Conservation (phyloP, 495 filamentous ascomycete genomes). For the Neurospora sublineolata region DNA sequence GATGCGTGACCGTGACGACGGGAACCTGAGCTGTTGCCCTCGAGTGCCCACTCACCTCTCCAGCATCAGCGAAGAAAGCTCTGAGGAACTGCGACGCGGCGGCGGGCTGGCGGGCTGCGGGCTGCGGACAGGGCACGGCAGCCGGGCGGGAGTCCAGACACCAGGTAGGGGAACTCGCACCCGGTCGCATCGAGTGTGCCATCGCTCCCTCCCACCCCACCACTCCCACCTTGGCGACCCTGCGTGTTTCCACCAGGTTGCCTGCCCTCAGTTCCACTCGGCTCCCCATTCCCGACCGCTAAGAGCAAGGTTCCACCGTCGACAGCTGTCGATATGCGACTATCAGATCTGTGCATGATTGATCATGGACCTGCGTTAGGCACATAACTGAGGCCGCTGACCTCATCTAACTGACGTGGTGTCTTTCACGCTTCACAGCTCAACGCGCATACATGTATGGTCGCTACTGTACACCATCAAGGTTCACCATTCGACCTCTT, state of each 20-base stretch:
- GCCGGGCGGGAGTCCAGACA: neutral
- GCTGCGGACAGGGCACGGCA: neutral
- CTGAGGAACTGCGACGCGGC: neutral
- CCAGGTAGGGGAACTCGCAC: neutral
- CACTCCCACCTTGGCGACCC: neutral
- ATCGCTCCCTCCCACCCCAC: neutral
- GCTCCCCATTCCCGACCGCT: neutral
- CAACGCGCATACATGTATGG: neutral
- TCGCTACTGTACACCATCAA: neutral
- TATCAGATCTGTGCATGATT: neutral
- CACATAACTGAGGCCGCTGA: neutral
- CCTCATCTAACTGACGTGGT: neutral
- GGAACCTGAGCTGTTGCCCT: neutral
- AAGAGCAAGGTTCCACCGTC: neutral
- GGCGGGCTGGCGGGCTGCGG: neutral
- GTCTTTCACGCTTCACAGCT: neutral
- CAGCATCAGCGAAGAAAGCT: neutral
- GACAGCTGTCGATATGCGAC: neutral
- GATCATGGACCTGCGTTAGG: neutral
- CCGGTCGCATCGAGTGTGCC: neutral
- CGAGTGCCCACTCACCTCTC: neutral
- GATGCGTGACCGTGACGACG: neutral
- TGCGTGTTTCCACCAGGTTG: neutral
- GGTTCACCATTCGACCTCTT: neutral
- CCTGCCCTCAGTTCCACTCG: neutral